These are phyloP conservation scores for Phytophthora europaea DNA, from an alignment of 352 stramenopile genomes.

Conservation along the genomic window DNA sequence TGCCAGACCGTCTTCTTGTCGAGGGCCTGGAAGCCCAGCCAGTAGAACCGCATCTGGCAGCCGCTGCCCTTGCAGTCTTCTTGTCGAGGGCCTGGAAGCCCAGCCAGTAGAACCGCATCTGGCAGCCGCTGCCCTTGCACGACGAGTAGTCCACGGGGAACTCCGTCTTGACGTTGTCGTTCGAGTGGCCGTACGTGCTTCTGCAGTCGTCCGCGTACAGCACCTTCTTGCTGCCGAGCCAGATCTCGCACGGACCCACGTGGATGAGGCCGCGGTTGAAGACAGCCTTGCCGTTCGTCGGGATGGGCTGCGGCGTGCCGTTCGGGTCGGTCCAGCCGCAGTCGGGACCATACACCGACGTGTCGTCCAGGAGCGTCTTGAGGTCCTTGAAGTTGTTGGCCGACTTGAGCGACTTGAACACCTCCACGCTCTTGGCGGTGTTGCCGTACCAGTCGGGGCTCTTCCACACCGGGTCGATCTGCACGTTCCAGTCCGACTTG, in stretches of 20 bases:
- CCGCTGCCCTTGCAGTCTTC: background rate
- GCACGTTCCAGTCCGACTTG: background rate
- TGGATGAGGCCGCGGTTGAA: background rate
- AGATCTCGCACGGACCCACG: background rate
- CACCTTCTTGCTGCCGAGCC: background rate
- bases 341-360: background rate
- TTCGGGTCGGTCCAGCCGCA: background rate
- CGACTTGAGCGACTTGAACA: background rate
- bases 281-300: background rate
- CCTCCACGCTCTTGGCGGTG: background rate
- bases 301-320: background rate
- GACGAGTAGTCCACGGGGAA: conserved; percentile 34
- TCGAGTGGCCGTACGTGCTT: background rate
- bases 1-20: background rate
- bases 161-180: conserved; percentile 9
- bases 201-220: background rate
- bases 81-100: conserved; percentile 23
- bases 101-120: conserved; percentile 39
- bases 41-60: background rate
- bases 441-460: background rate
- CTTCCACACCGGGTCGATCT: background rate
- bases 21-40: background rate
- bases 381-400: background rate
- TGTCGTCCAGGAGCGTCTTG: background rate
- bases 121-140: background rate